Conservation (phyloP, 2,329 filamentous ascomycete species). For the Cytospora piceicola region DNA sequence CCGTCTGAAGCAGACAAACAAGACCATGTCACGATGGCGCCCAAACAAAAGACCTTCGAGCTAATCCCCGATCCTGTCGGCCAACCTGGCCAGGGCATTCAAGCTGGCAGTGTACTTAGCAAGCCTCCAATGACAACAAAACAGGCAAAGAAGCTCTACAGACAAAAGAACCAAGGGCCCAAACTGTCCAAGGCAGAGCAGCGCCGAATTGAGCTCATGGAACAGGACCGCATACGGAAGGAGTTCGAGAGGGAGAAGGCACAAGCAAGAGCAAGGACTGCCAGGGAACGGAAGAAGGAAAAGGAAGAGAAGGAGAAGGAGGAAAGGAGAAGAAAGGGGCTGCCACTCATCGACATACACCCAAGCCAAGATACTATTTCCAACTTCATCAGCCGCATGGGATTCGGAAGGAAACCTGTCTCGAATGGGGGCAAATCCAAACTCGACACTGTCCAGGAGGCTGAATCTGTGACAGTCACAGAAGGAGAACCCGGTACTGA, state of each 20-base stretch:
- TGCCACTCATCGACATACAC: slow-evolving; percentile 58
- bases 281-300: slow-evolving; percentile 59
- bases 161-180: slow-evolving; percentile 45
- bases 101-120: slow-evolving; percentile 27
- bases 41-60: slow-evolving; percentile 42
- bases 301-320: slow-evolving; percentile 55
- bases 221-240: slow-evolving; percentile 59
- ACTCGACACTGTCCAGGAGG: slow-evolving; percentile 15
- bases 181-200: slow-evolving; percentile 50
- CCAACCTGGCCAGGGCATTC: slow-evolving; percentile 32
- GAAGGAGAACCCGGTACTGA: slow-evolving; percentile 13
- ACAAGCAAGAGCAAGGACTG: slow-evolving; percentile 51
- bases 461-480: slow-evolving; percentile 10
- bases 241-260: slow-evolving; percentile 56
- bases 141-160: slow-evolving; percentile 52
- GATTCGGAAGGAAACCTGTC: slow-evolving; percentile 36
- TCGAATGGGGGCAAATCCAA: neutral
- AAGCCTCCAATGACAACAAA: slow-evolving; percentile 54
- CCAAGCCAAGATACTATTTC: slow-evolving; percentile 63
- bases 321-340: slow-evolving; percentile 54
- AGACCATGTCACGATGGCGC: slow-evolving; percentile 37
- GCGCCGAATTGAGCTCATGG: slow-evolving; percentile 46
- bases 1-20: neutral
- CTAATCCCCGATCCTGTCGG: slow-evolving; percentile 29
- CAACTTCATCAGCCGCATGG: slow-evolving; percentile 51